These are phyloP conservation scores for Scutellaria galericulata DNA, from an alignment of 257 asterid genomes.

Conservation along the genomic window DNA sequence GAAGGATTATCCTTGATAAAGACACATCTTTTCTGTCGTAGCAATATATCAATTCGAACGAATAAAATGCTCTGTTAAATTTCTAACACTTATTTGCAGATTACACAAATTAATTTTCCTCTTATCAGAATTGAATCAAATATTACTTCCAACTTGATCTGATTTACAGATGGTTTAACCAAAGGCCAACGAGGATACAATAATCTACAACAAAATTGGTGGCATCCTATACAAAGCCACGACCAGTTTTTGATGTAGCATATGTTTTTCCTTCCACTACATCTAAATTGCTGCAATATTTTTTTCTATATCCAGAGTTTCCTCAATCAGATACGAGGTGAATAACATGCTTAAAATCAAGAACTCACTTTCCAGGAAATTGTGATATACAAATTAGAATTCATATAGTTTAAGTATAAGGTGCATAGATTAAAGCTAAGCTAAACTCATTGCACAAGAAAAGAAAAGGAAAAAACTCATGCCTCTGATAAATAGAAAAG, in stretches of 20 bases:
- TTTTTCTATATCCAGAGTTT: not conserved
- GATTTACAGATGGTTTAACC: no score
- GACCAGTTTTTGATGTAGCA: not conserved
- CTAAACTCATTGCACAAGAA: not conserved
- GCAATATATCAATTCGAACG: no score
- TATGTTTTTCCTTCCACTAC: not conserved
- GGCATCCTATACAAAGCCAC: no score
- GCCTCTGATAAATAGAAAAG: slow-evolving; percentile 15
- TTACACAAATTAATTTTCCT: no score
- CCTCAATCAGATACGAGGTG: not conserved
- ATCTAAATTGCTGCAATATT: not conserved
- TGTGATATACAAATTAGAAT: not conserved
- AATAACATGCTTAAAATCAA: not conserved
- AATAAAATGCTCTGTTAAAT: no score
- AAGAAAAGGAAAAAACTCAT: not conserved
- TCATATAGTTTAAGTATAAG: not conserved
- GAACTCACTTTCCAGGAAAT: not conserved
- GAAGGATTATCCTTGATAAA: no score
- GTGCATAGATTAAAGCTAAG: not conserved
- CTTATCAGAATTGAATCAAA: no score
- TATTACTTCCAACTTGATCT: no score
- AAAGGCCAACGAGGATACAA: no score
- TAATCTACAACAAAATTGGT: no score
- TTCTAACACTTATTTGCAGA: no score
- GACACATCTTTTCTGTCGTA: no score